Percentiles rank a stretch among this genome's conserved stretches.
phyloP scores from a whole-genome alignment of 2,329 filamentous ascomycete genomes.

The Mycocentrospora acerina region DNA sequence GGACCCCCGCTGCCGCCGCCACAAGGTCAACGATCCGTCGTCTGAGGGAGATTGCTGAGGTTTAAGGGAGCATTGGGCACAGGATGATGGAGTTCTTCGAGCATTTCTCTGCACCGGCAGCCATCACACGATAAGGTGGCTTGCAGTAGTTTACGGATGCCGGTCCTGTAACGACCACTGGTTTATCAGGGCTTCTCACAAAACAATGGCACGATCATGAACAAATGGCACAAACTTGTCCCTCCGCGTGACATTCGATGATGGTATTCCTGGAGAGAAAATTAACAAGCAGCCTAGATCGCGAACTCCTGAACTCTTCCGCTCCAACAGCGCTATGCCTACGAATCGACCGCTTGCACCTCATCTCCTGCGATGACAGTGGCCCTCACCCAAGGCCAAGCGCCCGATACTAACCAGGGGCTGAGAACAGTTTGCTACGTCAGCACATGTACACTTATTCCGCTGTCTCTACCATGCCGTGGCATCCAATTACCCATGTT shows the following conservation, averaged over 20 bases:
- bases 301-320: no score
- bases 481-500: no score
- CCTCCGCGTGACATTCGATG: background rate
- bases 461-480: no score
- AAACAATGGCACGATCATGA: conserved; percentile 41
- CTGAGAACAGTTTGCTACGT: no score
- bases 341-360: no score
- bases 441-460: no score
- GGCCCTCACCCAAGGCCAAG: no score
- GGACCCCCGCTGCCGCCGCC: conserved; percentile 88
- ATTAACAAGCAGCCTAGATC: no score
- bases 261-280: no score
- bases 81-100: conserved; percentile 39
- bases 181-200: conserved; percentile 37
- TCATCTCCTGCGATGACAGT: no score
- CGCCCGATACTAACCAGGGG: no score
- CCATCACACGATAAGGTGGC: conserved; percentile 30
- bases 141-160: conserved; percentile 34
- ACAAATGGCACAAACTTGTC: conserved; percentile 6
- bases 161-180: conserved; percentile 39
- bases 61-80: conserved; percentile 57
- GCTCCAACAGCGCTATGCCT: no score
- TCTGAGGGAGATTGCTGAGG: conserved; percentile 96
- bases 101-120: conserved; percentile 37
- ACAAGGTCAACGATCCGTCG: conserved; percentile 96